A percentile compares a stretch with the other conserved stretches of the same genome.
Evolutionary conservation across 1,284 basidiomycete species (phyloP).

Genomic region (Trichosporon sp.): DNA sequence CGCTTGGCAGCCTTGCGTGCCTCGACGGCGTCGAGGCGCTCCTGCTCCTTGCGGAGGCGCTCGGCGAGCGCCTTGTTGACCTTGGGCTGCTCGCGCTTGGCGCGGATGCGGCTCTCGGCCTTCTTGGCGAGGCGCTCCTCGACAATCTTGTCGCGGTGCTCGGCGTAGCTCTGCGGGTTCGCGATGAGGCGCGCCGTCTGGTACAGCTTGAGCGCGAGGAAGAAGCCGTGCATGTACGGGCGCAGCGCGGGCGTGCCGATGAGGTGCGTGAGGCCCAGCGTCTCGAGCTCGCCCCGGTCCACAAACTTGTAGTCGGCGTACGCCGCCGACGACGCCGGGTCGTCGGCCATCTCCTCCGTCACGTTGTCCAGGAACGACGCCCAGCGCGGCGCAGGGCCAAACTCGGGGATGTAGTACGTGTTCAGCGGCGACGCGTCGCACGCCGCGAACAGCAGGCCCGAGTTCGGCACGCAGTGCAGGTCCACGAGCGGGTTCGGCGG

Average conservation of each 20-base stretch:
- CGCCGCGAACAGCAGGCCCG: conserved; percentile 78
- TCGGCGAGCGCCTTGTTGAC: conserved; percentile 92
- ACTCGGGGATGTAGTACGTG: conserved; percentile 87
- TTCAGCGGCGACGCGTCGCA: conserved; percentile 91
- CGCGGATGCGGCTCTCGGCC: conserved; percentile 84
- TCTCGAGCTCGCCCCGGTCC: conserved; percentile 77
- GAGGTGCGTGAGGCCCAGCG: conserved; percentile 86
- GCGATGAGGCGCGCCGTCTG: conserved; percentile 91
- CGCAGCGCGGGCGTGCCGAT: conserved; percentile 91
- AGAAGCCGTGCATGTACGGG: conserved; percentile 99
- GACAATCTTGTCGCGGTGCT: conserved; percentile 83
- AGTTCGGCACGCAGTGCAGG: conserved; percentile 77
- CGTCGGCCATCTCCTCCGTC: conserved; percentile 95
- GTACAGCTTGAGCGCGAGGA: conserved; percentile 91
- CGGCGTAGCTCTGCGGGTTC: conserved; percentile 92
- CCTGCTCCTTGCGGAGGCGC: conserved; percentile 70
- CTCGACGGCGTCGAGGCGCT: conserved; percentile 61
- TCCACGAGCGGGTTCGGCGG: conserved; percentile 84
- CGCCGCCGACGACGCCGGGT: conserved; percentile 52
- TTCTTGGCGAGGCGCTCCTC: conserved; percentile 87
- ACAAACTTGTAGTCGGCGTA: conserved; percentile 99
- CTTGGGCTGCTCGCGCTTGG: conserved; percentile 64
- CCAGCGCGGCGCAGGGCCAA: conserved; percentile 96
- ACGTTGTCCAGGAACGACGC: conserved; percentile 96
- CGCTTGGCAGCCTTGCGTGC: conserved; percentile 56